These are phyloP conservation scores for Leucaena leucocephala DNA, from an alignment of 306 rosid species.

Conservation along the genomic window DNA sequence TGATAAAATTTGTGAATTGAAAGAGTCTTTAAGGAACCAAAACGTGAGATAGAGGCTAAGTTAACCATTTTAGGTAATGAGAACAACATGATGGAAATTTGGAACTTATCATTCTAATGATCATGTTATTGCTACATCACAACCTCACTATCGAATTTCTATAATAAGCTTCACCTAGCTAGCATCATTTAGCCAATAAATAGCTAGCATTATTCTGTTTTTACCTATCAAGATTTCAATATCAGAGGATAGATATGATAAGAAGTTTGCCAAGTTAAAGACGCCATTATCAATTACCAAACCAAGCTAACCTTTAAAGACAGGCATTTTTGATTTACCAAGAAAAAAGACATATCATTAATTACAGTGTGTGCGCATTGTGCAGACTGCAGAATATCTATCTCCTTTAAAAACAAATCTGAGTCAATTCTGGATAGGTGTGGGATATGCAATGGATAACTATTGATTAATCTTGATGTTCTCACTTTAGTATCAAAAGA, in stretches of 20 bases:
- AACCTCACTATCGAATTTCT: background rate
- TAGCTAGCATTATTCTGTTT: background rate
- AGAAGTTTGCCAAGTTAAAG: background rate
- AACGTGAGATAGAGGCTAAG: constrained; percentile 34
- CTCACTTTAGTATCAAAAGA: no score
- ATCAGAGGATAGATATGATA: background rate
- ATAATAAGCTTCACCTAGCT: background rate
- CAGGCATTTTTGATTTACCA: background rate
- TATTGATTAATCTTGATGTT: no score
- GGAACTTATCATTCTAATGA: background rate
- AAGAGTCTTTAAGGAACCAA: constrained; percentile 33
- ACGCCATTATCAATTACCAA: no score
- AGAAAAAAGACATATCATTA: no score
- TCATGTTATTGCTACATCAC: background rate
- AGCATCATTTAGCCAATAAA: background rate
- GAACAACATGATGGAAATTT: constrained; percentile 25
- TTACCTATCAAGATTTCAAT: background rate
- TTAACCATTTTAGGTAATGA: constrained; percentile 34
- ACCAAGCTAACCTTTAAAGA: background rate
- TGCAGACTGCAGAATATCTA: background rate
- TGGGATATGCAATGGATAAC: background rate
- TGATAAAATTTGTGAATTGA: constrained; percentile 20
- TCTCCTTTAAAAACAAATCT: background rate
- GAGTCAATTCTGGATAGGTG: background rate
- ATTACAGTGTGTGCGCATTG: background rate